Evolutionary conservation across 208 protist species (phyloP), one percentile per base, ranked within the genome.

Genomic region (Acanthamoeba lenticulata): DNA sequence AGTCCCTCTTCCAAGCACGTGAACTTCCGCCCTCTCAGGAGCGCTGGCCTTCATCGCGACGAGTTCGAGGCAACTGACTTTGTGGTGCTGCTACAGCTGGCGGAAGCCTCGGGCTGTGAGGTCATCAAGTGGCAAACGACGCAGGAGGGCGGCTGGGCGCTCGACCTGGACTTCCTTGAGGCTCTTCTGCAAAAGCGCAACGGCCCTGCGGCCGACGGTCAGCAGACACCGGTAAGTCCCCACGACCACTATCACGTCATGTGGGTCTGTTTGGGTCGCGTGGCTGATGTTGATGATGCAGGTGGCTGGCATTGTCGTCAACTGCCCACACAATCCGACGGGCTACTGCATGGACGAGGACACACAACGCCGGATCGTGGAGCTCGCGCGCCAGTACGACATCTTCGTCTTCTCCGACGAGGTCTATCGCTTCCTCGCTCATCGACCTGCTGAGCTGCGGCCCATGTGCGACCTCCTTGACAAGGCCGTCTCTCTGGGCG

Each of bases 401-500:
- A 42, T 93, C 7, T 93, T 57, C n/a, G 15, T 93, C 90, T 93
- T 93, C 38, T 93, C 90, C 13, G 90, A 93, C 32, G 90, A 93
- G 42, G 90, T 83, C 32, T 93, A 93, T 74, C 90, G 90, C 21
- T 65, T 83, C 45, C 57, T 93, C 21, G 32, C 36, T n/a, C 45
- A 91, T 52, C 44, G 42, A 17, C 77, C 0, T 29, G 29, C 52
- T 17, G 36, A 83, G 15, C 7, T 93, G 7, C 42, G 62, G 7
- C 67, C 65, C 21, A 42, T 44, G 40, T 57, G 65, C 29, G 65
- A 93, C 47, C 57, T 93, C 34, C 83, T 83, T 29, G 90, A 93
- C 42, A 93, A 93, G 49, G 90, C 65, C 6, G n/a, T 93, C 7
- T 93, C 90, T 45, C 49, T 93, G 17, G 90, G 90, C 9, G 90